phyloP scores from a whole-genome alignment of 768 basidiomycete genomes.

The Termitomyces sp. region DNA sequence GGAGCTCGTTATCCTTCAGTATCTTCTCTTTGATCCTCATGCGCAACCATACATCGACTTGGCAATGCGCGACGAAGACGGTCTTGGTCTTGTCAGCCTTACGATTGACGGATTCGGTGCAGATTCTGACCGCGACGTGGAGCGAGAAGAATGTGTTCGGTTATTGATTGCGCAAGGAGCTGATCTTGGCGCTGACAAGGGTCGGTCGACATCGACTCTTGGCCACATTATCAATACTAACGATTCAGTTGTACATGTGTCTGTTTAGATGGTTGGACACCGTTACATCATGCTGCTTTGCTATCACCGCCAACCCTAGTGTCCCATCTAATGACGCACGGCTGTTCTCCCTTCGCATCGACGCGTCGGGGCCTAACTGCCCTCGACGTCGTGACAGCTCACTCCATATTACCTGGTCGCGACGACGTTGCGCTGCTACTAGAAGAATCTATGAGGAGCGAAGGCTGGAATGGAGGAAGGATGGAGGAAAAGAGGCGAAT shows the following conservation, averaged over 20 bases:
- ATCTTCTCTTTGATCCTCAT: constrained; percentile 63
- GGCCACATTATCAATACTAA: constrained; percentile 1
- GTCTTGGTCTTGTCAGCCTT: constrained; percentile 71
- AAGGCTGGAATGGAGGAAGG: constrained; percentile 76
- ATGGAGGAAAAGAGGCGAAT: constrained; percentile 64
- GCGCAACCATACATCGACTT: constrained; percentile 68
- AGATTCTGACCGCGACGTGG: constrained; percentile 78
- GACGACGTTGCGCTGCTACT: constrained; percentile 84
- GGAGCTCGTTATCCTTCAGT: constrained; percentile 67
- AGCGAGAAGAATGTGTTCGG: constrained; percentile 87
- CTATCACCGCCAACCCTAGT: constrained; percentile 87
- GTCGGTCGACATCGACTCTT: constrained; percentile 34
- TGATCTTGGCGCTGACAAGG: constrained; percentile 60
- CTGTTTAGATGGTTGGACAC: constrained; percentile 83
- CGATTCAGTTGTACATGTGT: background rate
- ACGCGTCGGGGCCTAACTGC: constrained; percentile 81
- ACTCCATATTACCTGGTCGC: constrained; percentile 74
- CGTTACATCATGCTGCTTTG: constrained; percentile 88
- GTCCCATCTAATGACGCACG: constrained; percentile 89
- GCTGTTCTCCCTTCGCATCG: constrained; percentile 74
- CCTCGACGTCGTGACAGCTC: constrained; percentile 84
- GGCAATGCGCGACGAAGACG: constrained; percentile 75
- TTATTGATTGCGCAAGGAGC: constrained; percentile 76
- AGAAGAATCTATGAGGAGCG: constrained; percentile 82
- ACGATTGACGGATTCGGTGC: constrained; percentile 79